A percentile compares a stretch with the other conserved stretches of the same genome.
Evolutionary conservation across 148 eudicot species (phyloP).

Genomic region (Limonium bicolor): DNA sequence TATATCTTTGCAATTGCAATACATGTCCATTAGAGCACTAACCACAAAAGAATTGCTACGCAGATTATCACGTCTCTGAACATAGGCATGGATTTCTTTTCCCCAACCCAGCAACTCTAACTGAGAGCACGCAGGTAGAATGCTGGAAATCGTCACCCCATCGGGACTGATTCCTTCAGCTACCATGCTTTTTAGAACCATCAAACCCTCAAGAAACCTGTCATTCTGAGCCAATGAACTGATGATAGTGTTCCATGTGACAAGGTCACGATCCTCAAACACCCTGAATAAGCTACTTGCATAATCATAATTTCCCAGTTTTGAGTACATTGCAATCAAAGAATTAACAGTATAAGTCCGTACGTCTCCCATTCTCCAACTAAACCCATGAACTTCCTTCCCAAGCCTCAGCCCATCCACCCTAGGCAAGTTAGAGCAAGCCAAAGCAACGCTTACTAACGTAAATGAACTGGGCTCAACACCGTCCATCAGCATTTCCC

Average conservation of each 20-base stretch:
- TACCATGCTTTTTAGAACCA: slow-evolving; percentile 34
- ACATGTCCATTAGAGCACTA: slow-evolving; percentile 87
- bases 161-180: slow-evolving; percentile 47
- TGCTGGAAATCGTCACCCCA: slow-evolving; percentile 66
- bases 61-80: slow-evolving; percentile 32
- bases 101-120: slow-evolving; percentile 70
- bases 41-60: slow-evolving; percentile 52
- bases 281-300: slow-evolving; percentile 35
- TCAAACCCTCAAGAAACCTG: slow-evolving; percentile 40
- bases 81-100: slow-evolving; percentile 72
- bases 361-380: slow-evolving; percentile 43
- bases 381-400: slow-evolving; percentile 62
- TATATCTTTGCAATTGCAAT: slow-evolving; percentile 66
- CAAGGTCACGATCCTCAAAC: slow-evolving; percentile 47
- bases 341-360: slow-evolving; percentile 49
- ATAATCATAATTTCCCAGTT: slow-evolving; percentile 48
- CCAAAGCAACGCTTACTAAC: slow-evolving; percentile 48
- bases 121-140: slow-evolving; percentile 77
- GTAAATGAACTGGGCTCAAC: slow-evolving; percentile 55
- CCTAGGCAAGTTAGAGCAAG: slow-evolving; percentile 38
- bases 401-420: slow-evolving; percentile 49
- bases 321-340: slow-evolving; percentile 83
- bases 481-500: slow-evolving; percentile 37
- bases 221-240: slow-evolving; percentile 61
- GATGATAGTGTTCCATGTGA: slow-evolving; percentile 78